phyloP scores from a whole-genome alignment of 2,329 filamentous ascomycete genomes.

The Endothia cerciana region DNA sequence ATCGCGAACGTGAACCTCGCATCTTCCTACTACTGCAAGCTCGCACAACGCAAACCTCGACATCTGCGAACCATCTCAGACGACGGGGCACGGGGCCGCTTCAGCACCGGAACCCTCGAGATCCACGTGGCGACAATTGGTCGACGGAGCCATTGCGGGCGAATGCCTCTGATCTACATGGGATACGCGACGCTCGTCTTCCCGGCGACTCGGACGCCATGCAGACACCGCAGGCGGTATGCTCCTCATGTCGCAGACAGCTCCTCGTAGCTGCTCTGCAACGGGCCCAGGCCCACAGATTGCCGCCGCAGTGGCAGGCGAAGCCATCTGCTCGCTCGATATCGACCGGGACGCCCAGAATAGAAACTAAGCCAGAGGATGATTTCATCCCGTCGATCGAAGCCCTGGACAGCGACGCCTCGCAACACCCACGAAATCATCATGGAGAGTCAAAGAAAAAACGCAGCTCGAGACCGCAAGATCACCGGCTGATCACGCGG shows the following conservation, averaged over 20 bases:
- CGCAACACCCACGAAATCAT: neutral
- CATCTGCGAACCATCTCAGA: neutral
- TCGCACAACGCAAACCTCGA: neutral
- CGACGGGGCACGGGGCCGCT: neutral
- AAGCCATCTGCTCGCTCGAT: slow-evolving; percentile 7
- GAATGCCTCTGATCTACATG: neutral
- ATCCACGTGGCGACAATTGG: neutral
- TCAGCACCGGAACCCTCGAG: neutral
- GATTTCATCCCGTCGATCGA: slow-evolving; percentile 25
- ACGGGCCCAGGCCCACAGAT: slow-evolving; percentile 29
- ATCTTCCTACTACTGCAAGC: neutral
- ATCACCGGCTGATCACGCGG: neutral
- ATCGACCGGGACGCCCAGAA: slow-evolving; percentile 1
- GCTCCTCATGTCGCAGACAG: slow-evolving; percentile 23
- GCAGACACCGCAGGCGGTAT: slow-evolving; percentile 15
- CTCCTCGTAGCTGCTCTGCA: slow-evolving; percentile 18
- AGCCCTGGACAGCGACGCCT: neutral
- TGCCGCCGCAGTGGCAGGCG: slow-evolving; percentile 22
- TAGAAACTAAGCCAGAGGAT: neutral
- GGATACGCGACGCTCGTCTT: neutral
- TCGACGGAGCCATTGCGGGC: neutral
- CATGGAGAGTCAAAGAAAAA: too few species aligned
- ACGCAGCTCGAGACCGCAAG: neutral
- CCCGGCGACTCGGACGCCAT: slow-evolving; percentile 6
- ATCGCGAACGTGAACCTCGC: neutral